Conservation (phyloP, 495 filamentous ascomycete genomes). For the Aspergillus homomorphus region DNA sequence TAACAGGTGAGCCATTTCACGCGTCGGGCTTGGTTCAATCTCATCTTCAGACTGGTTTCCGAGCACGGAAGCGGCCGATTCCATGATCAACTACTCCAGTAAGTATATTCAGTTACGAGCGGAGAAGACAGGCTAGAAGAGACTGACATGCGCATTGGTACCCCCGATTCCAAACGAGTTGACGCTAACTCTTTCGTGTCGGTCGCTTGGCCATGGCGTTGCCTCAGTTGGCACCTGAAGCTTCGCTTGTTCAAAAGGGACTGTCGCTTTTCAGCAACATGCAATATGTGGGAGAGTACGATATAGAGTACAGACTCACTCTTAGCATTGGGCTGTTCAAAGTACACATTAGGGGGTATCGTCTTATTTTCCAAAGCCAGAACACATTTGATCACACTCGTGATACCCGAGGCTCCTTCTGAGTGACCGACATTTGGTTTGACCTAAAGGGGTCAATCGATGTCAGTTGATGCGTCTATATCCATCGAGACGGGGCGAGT, state of each 20-base stretch:
- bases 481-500: neutral
- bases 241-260: constrained; percentile 27
- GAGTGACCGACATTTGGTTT: constrained; percentile 42
- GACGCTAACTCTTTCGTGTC: constrained; percentile 23
- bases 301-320: constrained; percentile 2
- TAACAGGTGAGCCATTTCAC: neutral
- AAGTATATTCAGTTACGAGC: neutral
- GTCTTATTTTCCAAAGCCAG: constrained; percentile 30
- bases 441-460: constrained; percentile 1
- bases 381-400: constrained; percentile 34
- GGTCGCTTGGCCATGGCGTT: constrained; percentile 29
- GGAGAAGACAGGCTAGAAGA: neutral
- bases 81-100: neutral
- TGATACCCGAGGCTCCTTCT: constrained; percentile 36
- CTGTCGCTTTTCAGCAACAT: constrained; percentile 9
- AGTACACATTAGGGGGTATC: constrained; percentile 37
- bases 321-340: constrained; percentile 29
- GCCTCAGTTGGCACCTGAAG: constrained; percentile 23
- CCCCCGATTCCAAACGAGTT: constrained; percentile 37
- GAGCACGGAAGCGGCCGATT: neutral
- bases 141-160: constrained; percentile 6
- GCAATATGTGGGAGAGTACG: constrained; percentile 11
- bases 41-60: neutral
- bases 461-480: neutral
- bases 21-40: neutral